Evolutionary conservation across 2,329 filamentous ascomycete genomes (phyloP), one percentile per base, ranked within the genome.

Genomic region (Dryadomyces quercivorus): DNA sequence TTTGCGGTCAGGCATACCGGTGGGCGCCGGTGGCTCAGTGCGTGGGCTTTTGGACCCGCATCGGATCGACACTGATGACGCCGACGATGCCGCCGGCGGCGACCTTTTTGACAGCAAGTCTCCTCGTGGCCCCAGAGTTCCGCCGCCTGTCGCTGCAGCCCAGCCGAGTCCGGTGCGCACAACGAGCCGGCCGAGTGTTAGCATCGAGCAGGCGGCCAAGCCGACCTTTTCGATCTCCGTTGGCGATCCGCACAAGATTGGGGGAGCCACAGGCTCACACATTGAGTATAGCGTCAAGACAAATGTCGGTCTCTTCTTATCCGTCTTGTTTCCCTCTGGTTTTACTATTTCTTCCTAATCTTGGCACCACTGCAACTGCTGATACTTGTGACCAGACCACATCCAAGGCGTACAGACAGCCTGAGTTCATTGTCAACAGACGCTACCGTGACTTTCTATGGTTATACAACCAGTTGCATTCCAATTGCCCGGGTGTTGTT

Each of bases 221-320:
- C 93, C 93, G 5, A 86, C 75, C 45, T 98, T 97, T 69, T 75
- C 88, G 51, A 97, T 98, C 63, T 83, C 79, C 2, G 93, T 98
- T 21, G 93, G 93, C 56, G 93, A 98, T 70, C 93, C 93, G 54
- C 91, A 96, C 71, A 98, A 97, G 73, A 92, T 98, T 61, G 93
- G 93, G 57, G 93, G 97, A 70, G 70, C 97, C 67, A 96, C 93
- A 9, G 95, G 88, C 69, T 95, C 91, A 59, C 93, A 98, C 69
- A 98, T 95, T 60, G 93, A 97, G 50, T 98, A 98, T 71, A 89
- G 89, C 63, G 93, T 98, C 60, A 81, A 87, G 64, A 98, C 93
- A 56, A 93, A 86, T 82, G 88, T 93, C 76, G 57, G 21, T 15
- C 3, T 6, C 31, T 8, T 36, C 3, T 13, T 36, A 16, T 46